These are phyloP conservation scores for Vicia villosa DNA, from an alignment of 306 rosid species.

Conservation along the genomic window DNA sequence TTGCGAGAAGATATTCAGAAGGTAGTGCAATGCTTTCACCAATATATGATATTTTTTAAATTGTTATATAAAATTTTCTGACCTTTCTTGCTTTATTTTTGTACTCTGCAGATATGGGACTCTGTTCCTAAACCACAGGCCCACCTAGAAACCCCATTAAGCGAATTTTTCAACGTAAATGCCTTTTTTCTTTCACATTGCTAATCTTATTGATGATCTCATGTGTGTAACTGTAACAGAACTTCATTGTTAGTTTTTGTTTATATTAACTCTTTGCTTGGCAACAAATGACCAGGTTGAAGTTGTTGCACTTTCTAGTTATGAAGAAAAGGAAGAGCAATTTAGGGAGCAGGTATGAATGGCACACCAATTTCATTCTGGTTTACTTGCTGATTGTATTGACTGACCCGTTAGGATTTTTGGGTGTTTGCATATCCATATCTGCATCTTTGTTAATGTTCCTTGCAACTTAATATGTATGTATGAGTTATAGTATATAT, in stretches of 20 bases:
- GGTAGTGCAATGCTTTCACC: slow-evolving; percentile 47
- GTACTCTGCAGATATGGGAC: slow-evolving; percentile 85
- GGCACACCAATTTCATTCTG: slow-evolving; percentile 19
- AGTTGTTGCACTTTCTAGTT: slow-evolving; percentile 97
- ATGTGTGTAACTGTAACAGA: not conserved
- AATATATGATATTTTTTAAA: slow-evolving; percentile 9
- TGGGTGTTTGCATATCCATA: slow-evolving; percentile 21
- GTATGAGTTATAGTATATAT: slow-evolving; percentile 21
- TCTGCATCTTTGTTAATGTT: slow-evolving; percentile 25
- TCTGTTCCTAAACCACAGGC: slow-evolving; percentile 95
- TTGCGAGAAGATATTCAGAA: slow-evolving; percentile 97
- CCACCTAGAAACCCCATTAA: slow-evolving; percentile 86
- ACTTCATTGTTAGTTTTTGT: slow-evolving; percentile 10
- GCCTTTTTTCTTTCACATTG: slow-evolving; percentile 29
- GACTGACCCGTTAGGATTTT: slow-evolving; percentile 4
- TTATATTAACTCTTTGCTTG: slow-evolving; percentile 40
- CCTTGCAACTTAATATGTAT: slow-evolving; percentile 12
- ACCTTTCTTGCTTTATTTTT: slow-evolving; percentile 26
- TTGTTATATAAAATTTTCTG: not conserved
- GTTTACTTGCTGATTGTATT: slow-evolving; percentile 27
- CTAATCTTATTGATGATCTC: slow-evolving; percentile 30
- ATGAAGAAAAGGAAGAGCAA: slow-evolving; percentile 97
- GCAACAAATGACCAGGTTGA: slow-evolving; percentile 72
- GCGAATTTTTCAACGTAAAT: slow-evolving; percentile 90
- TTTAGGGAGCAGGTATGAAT: slow-evolving; percentile 84